Conservation (phyloP, 2,329 filamentous ascomycete species). For the Zymoseptoria ardabiliae region DNA sequence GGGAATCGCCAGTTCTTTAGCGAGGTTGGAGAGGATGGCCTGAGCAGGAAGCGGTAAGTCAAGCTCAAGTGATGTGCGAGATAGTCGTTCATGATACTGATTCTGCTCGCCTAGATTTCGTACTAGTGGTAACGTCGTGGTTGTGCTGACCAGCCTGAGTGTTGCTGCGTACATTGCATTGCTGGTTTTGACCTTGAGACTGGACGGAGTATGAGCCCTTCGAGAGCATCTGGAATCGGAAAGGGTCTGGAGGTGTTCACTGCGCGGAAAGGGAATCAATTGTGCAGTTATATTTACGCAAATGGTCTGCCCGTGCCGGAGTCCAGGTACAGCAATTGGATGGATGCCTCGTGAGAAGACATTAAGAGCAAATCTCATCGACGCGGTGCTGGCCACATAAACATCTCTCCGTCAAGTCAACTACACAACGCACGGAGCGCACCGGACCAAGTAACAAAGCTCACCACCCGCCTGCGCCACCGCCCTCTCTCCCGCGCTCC, state of each 20-base stretch:
- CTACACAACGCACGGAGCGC: no score
- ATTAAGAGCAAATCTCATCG: background rate
- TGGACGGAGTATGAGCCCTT: constrained; percentile 22
- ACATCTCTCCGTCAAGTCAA: no score
- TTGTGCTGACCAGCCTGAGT: constrained; percentile 55
- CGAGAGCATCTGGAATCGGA: background rate
- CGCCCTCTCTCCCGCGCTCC: background rate
- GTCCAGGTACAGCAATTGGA: background rate
- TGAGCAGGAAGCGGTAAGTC: constrained; percentile 44
- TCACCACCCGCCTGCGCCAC: background rate
- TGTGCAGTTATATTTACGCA: background rate
- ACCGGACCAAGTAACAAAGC: no score
- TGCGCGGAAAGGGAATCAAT: background rate
- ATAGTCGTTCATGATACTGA: background rate
- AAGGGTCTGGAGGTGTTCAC: background rate
- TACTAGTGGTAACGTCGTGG: constrained; percentile 59
- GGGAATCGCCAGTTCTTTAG: constrained; percentile 92
- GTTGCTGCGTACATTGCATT: constrained; percentile 55
- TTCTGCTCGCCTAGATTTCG: constrained; percentile 43
- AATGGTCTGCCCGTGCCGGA: background rate
- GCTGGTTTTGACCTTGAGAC: constrained; percentile 51
- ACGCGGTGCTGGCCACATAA: background rate
- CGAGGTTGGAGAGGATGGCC: constrained; percentile 51
- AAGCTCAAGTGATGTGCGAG: background rate
- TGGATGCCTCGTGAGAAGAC: no score